These are phyloP conservation scores for Ottelia alismoides DNA, from an alignment of 106 monocot species.

Conservation along the genomic window DNA sequence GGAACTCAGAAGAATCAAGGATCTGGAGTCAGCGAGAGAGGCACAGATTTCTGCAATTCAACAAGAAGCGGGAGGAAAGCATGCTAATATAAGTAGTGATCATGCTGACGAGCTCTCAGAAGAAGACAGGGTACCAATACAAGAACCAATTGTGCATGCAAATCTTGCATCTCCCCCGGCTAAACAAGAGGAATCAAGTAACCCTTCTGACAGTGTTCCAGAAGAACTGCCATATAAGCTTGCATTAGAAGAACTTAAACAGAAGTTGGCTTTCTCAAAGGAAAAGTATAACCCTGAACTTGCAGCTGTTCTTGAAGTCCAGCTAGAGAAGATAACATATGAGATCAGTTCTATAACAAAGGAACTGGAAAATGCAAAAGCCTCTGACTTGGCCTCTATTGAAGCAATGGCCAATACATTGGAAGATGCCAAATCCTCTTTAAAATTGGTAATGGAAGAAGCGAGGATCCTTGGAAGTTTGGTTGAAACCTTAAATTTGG, in stretches of 20 bases:
- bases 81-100: conserved; percentile 29
- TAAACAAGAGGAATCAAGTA: conserved; percentile 38
- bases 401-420: conserved; percentile 28
- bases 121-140: conserved; percentile 30
- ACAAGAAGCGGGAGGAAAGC: conserved; percentile 37
- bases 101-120: conserved; percentile 34
- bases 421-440: conserved; percentile 40
- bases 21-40: conserved; percentile 39
- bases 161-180: conserved; percentile 52
- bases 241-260: conserved; percentile 31
- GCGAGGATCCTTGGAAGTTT: conserved; percentile 32
- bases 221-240: conserved; percentile 19
- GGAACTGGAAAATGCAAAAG: conserved; percentile 32
- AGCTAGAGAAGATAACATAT: conserved; percentile 26
- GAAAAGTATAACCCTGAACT: conserved; percentile 44
- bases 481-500: conserved; percentile 40
- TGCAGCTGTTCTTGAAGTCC: conserved; percentile 23
- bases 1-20: conserved; percentile 13
- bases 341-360: conserved; percentile 33
- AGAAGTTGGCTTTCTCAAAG: conserved; percentile 32
- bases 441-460: conserved; percentile 44
- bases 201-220: conserved; percentile 38
- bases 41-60: conserved; percentile 36
- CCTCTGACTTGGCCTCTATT: conserved; percentile 37
- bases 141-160: conserved; percentile 50